Percentiles rank a stretch among this genome's conserved stretches.
phyloP scores from a whole-genome alignment of 805 yeast species.

The Suhomyces sp. region DNA sequence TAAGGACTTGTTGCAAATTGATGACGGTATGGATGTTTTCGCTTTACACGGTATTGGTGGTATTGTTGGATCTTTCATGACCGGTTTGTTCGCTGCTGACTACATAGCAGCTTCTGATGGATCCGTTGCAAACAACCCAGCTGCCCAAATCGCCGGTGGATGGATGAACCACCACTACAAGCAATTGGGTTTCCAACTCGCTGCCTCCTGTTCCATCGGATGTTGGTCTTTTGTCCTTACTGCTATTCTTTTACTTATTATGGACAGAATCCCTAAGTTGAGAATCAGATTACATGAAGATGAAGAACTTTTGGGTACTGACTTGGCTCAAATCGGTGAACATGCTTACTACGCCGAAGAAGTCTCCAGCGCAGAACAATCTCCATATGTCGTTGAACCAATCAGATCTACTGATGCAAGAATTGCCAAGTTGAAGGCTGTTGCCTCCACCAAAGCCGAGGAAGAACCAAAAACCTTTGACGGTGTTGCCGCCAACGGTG shows the following conservation, averaged over 20 bases:
- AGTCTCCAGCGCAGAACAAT: conserved; percentile 19
- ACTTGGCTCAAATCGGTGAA: conserved; percentile 88
- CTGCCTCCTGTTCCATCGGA: conserved; percentile 69
- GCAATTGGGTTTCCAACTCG: conserved; percentile 87
- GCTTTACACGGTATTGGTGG: conserved; percentile 96
- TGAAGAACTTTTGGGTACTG: conserved; percentile 86
- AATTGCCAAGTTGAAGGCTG: conserved; percentile 31
- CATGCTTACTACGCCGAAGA: conserved; percentile 67
- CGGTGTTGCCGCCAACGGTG: conserved; percentile 4
- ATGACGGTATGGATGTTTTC: conserved; percentile 94
- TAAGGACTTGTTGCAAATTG: conserved; percentile 69
- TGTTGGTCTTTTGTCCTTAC: conserved; percentile 78
- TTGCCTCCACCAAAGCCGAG: conserved; percentile 12
- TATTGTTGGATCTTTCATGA: conserved; percentile 73
- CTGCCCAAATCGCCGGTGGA: conserved; percentile 63
- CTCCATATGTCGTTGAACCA: conserved; percentile 71
- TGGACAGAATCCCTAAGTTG: conserved; percentile 79
- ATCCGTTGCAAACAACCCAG: conserved; percentile 35
- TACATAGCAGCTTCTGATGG: conserved; percentile 86
- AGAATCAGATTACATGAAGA: conserved; percentile 81
- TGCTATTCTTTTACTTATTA: conserved; percentile 57
- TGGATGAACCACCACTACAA: conserved; percentile 81
- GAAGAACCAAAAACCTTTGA: conserved; percentile 10
- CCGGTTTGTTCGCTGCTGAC: conserved; percentile 91
- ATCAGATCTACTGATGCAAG: conserved; percentile 58